These are phyloP conservation scores for Scalesia atractyloides DNA, from an alignment of 129 eudicot species.

Conservation along the genomic window DNA sequence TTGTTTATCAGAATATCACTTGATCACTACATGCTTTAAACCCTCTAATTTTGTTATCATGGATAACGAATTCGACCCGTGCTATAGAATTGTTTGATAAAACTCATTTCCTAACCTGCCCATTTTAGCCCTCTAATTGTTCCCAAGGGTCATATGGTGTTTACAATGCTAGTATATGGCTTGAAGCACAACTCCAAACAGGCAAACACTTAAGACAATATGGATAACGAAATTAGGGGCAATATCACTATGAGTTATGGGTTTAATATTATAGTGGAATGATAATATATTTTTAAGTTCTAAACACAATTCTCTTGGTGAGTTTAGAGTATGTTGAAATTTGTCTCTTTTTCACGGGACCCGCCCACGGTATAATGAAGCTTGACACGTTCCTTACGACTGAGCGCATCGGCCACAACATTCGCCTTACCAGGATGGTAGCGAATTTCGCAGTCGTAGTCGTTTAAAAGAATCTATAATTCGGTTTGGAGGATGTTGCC, in stretches of 20 bases:
- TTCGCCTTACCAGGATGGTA: too few relatives aligned
- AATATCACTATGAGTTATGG: neutral
- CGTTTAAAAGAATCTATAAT: too few relatives aligned
- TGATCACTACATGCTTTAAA: too few relatives aligned
- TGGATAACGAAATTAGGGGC: neutral
- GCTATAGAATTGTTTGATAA: too few relatives aligned
- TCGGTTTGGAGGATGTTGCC: too few relatives aligned
- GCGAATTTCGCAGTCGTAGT: too few relatives aligned
- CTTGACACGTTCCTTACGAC: too few relatives aligned
- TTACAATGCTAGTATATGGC: neutral
- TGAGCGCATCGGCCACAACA: too few relatives aligned
- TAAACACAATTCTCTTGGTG: neutral
- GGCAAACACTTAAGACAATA: too few relatives aligned
- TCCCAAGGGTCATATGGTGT: neutral
- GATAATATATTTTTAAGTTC: neutral
- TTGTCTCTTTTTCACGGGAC: neutral
- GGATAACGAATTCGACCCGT: neutral
- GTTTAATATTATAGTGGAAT: neutral
- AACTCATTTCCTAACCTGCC: neutral
- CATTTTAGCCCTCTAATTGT: neutral
- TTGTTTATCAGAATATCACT: too few relatives aligned
- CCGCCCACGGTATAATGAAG: too few relatives aligned
- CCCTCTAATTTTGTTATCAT: too few relatives aligned
- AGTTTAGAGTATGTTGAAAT: neutral
- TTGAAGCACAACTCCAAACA: constrained; percentile 2